phyloP scores from a whole-genome alignment of 2,329 filamentous ascomycete species.

The Claviceps fusiformis region DNA sequence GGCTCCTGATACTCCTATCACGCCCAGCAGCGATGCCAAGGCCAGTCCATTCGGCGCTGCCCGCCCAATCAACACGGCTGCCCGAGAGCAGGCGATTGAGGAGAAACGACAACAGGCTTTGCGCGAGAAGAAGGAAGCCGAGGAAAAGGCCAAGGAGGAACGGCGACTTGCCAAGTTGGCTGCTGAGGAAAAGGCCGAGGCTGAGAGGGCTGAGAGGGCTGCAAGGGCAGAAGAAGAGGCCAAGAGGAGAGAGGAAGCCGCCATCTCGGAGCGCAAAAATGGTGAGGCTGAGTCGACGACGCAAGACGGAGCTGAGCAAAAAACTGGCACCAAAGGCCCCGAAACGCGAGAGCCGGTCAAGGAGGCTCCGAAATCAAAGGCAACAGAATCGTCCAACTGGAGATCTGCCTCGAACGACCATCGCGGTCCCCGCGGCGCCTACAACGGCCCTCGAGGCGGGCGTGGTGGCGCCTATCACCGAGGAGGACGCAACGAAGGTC shows the following conservation, averaged over 20 bases:
- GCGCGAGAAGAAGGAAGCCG: conserved; percentile 73
- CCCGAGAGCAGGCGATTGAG: conserved; percentile 78
- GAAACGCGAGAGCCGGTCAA: conserved; percentile 30
- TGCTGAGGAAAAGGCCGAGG: conserved; percentile 33
- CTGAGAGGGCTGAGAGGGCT: conserved; percentile 19
- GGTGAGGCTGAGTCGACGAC: conserved; percentile 8
- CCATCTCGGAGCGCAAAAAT: conserved; percentile 19
- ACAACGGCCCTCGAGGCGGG: conserved; percentile 26
- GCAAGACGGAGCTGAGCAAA: conserved; percentile 27
- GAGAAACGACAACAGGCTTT: conserved; percentile 66
- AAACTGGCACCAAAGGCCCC: conserved; percentile 25
- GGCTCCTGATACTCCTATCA: conserved; percentile 34
- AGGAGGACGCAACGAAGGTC: conserved; percentile 30
- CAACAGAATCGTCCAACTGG: conserved; percentile 47
- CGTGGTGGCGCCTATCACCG: conserved; percentile 20
- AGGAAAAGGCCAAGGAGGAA: conserved; percentile 75
- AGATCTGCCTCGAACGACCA: conserved; percentile 36
- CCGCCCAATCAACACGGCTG: conserved; percentile 82
- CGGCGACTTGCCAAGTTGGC: conserved; percentile 46
- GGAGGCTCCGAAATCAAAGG: conserved; percentile 38
- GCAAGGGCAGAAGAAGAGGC: conserved; percentile 17
- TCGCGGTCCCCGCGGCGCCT: conserved; percentile 30
- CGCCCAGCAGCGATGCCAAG: conserved; percentile 55
- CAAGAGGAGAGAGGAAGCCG: conserved; percentile 19
- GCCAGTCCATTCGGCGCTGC: conserved; percentile 89